Percentiles rank a stretch among this genome's conserved stretches.
Evolutionary conservation across 495 filamentous ascomycete species (phyloP).

Genomic region (Friedmanniomyces simplex): DNA sequence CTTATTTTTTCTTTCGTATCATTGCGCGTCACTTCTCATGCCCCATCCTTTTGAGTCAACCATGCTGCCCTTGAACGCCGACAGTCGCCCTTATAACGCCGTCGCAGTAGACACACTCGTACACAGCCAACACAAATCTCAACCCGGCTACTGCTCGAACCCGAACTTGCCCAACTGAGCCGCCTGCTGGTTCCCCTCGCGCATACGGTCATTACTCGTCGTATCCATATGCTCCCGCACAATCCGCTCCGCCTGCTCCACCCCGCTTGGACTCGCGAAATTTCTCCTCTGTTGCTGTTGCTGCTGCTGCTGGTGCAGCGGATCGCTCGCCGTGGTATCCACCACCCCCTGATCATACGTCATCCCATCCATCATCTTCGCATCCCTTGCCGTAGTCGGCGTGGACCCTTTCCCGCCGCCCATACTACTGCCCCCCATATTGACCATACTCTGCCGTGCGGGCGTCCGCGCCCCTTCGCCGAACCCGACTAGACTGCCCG

Average conservation of each 20-base stretch:
- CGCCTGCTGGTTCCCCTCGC: not conserved
- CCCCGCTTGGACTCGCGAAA: constrained; percentile 25
- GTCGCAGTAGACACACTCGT: no score
- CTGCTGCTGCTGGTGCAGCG: no score
- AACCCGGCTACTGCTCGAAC: no score
- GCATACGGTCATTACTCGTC: constrained; percentile 28
- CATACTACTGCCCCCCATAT: constrained; percentile 7
- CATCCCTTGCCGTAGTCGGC: constrained; percentile 23
- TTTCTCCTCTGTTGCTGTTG: not conserved
- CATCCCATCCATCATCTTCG: constrained; percentile 33
- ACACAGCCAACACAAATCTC: no score
- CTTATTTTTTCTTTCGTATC: no score
- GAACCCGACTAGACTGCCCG: constrained; percentile 68
- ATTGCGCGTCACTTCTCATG: no score
- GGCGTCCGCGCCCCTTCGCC: constrained; percentile 70
- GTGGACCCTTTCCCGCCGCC: constrained; percentile 14
- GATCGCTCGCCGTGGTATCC: constrained; percentile 25
- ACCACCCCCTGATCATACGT: constrained; percentile 29
- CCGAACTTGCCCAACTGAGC: constrained; percentile 42
- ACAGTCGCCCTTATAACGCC: no score
- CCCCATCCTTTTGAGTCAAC: no score
- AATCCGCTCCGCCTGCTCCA: constrained; percentile 44
- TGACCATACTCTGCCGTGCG: constrained; percentile 25
- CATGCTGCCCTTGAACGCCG: no score
- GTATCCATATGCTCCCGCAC: constrained; percentile 39